Percentiles rank a stretch among this genome's conserved stretches.
Conservation (phyloP, 1,284 basidiomycete genomes). For the Naganishia albida region DNA sequence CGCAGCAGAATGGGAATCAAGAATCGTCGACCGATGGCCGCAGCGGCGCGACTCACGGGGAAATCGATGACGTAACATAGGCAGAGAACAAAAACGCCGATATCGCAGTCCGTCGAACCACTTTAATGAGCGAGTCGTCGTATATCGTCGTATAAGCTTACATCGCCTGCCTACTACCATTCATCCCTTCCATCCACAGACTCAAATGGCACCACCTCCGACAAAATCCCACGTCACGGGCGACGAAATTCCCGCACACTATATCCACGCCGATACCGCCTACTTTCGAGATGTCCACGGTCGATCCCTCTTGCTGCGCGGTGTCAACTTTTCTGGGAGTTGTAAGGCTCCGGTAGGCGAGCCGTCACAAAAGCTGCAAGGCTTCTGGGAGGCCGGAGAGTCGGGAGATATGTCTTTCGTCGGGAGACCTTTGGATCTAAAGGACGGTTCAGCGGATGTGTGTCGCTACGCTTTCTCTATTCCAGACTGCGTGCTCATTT, state of each 20-base stretch:
- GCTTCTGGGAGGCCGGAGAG: constrained; percentile 88
- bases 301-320: constrained; percentile 80
- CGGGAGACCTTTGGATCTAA: constrained; percentile 72
- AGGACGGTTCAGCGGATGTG: constrained; percentile 54
- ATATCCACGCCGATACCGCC: constrained; percentile 59
- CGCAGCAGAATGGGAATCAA: too few relatives aligned
- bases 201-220: constrained; percentile 40
- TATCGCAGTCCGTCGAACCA: neutral
- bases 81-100: neutral
- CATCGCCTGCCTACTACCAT: too few relatives aligned
- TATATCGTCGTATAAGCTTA: too few relatives aligned
- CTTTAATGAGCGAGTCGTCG: constrained; percentile 2
- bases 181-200: neutral
- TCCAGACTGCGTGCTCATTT: neutral
- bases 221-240: constrained; percentile 69
- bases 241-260: constrained; percentile 59
- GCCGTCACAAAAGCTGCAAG: constrained; percentile 68
- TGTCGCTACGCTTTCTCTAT: constrained; percentile 14
- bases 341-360: constrained; percentile 76
- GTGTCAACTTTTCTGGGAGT: constrained; percentile 88
- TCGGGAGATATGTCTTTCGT: constrained; percentile 68
- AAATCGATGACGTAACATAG: neutral
- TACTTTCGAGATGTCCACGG: constrained; percentile 83
- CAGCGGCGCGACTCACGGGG: too few relatives aligned
- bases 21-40: too few relatives aligned